Evolutionary conservation across 1,284 basidiomycete species (phyloP).

Genomic region (Exsudoporus floridanus): DNA sequence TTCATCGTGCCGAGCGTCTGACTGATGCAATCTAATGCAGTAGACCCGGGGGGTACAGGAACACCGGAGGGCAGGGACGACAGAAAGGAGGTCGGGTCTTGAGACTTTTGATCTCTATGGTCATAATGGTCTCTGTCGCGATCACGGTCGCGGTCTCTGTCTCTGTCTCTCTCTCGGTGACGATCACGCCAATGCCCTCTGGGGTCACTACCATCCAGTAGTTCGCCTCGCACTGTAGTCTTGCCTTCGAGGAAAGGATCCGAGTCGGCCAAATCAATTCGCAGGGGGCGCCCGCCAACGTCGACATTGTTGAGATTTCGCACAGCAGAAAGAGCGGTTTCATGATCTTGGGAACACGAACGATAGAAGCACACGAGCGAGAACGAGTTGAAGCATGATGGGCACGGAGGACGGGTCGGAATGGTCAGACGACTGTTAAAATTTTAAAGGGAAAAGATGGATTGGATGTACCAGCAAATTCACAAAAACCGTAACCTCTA

Average conservation of each 20-base stretch:
- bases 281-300: slow-evolving; percentile 80
- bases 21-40: slow-evolving; percentile 83
- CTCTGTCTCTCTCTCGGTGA: slow-evolving; percentile 34
- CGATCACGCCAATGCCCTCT: slow-evolving; percentile 54
- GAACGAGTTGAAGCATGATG: slow-evolving; percentile 12
- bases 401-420: slow-evolving; percentile 18
- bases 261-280: slow-evolving; percentile 75
- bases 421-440: slow-evolving; percentile 41
- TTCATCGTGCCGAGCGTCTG: slow-evolving; percentile 84
- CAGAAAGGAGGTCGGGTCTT: slow-evolving; percentile 57
- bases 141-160: slow-evolving; percentile 29
- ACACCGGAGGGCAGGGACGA: slow-evolving; percentile 76
- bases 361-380: slow-evolving; percentile 12
- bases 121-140: slow-evolving; percentile 33
- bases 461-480: slow-evolving; percentile 82
- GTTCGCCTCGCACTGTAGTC: slow-evolving; percentile 55
- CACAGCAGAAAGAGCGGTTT: slow-evolving; percentile 81
- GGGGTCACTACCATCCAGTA: slow-evolving; percentile 47
- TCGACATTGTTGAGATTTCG: slow-evolving; percentile 83
- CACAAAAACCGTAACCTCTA: slow-evolving; percentile 96
- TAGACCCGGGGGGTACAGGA: slow-evolving; percentile 72
- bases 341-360: slow-evolving; percentile 67
- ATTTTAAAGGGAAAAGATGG: slow-evolving; percentile 32
- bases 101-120: slow-evolving; percentile 30
- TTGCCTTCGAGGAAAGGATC: slow-evolving; percentile 62